Conservation (phyloP, 352 stramenopile species). For the Phytophthora pini region DNA sequence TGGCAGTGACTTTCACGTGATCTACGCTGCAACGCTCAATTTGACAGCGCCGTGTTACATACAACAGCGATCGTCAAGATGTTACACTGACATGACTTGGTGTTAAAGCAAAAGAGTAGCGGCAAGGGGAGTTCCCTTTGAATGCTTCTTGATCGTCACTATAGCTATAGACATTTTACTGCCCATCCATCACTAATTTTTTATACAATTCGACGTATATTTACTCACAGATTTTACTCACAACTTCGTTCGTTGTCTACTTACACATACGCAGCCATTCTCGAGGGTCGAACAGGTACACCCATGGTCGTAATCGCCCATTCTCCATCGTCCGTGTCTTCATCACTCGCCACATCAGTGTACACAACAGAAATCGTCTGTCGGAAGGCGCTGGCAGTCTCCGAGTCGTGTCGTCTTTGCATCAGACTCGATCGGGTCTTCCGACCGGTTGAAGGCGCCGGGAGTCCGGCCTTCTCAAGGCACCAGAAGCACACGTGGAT, state of each 20-base stretch:
- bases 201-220: conserved; percentile 5
- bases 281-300: conserved; percentile 22
- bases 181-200: conserved; percentile 3
- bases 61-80: conserved; percentile 26
- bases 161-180: conserved; percentile 1
- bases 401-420: conserved; percentile 21
- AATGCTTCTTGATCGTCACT: no score
- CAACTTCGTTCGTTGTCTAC: conserved; percentile 24
- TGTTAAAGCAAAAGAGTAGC: conserved; percentile 5
- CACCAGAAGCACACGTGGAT: conserved; percentile 43
- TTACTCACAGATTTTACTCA: not conserved
- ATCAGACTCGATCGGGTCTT: conserved; percentile 15
- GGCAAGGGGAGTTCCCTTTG: no score
- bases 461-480: conserved; percentile 34
- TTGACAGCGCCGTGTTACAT: conserved; percentile 12
- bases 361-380: conserved; percentile 30
- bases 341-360: conserved; percentile 18
- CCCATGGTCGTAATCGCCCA: conserved; percentile 42
- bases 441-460: conserved; percentile 12
- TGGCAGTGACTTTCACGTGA: conserved; percentile 1
- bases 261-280: conserved; percentile 18
- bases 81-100: conserved; percentile 7
- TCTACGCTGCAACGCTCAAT: conserved; percentile 2
- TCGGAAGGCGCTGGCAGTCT: conserved; percentile 24
- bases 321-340: conserved; percentile 26